Conservation (phyloP, 495 filamentous ascomycete species). For the Aspergillus homomorphus region DNA sequence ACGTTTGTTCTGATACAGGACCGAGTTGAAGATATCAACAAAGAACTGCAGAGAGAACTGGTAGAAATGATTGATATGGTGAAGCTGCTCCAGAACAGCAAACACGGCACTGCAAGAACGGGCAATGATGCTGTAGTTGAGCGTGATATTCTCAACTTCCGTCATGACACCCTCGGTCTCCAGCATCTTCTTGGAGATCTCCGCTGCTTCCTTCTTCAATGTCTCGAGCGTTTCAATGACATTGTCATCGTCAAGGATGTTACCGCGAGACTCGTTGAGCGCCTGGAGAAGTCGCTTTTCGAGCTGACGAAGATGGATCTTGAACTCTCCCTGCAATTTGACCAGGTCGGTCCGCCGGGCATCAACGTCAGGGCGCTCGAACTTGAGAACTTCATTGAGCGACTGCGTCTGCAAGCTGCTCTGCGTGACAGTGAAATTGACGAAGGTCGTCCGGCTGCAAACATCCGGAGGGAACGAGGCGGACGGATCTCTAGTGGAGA, state of each 20-base stretch:
- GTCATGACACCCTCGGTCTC: constrained; percentile 98
- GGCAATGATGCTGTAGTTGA: constrained; percentile 88
- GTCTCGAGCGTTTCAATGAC: constrained; percentile 98
- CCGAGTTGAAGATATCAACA: constrained; percentile 91
- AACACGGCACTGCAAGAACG: constrained; percentile 94
- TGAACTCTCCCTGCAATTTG: constrained; percentile 98
- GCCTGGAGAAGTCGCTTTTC: constrained; percentile 93
- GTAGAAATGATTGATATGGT: constrained; percentile 99
- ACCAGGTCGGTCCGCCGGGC: constrained; percentile 92
- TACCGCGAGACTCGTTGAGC: constrained; percentile 94
- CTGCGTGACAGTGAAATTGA: constrained; percentile 99
- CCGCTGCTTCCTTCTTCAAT: constrained; percentile 92
- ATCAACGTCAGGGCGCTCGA: constrained; percentile 97
- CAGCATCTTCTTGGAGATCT: constrained; percentile 92
- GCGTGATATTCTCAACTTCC: constrained; percentile 92
- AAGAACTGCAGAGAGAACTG: constrained; percentile 99
- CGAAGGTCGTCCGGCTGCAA: constrained; percentile 96
- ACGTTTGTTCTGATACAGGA: constrained; percentile 76
- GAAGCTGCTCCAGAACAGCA: constrained; percentile 92
- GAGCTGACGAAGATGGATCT: constrained; percentile 90
- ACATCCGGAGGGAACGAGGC: constrained; percentile 96
- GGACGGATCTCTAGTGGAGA: constrained; percentile 94
- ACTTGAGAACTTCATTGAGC: constrained; percentile 93
- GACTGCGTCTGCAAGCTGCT: constrained; percentile 98
- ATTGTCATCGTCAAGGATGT: constrained; percentile 96